Evolutionary conservation across 441 rosid species (phyloP).

Genomic region (Gossypium gossypioides): DNA sequence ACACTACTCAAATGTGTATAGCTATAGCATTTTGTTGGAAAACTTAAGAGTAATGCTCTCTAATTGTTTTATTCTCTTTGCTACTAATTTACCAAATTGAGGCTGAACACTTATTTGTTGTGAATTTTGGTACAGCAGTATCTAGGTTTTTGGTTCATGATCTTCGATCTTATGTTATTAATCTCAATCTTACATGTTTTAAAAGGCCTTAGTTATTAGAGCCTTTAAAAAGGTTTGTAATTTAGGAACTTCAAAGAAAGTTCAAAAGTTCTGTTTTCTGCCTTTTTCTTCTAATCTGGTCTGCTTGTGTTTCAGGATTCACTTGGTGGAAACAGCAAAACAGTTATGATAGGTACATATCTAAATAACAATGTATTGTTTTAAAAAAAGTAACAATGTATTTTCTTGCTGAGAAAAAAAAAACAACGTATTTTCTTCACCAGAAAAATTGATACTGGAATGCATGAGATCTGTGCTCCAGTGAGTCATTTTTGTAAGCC

Average conservation of each 20-base stretch:
- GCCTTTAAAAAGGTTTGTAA: background rate
- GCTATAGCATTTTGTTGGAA: background rate
- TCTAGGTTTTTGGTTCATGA: background rate
- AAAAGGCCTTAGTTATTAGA: background rate
- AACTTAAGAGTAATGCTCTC: background rate
- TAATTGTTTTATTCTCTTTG: background rate
- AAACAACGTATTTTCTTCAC: background rate
- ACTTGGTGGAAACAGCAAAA: conserved; percentile 64
- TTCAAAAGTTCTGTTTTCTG: background rate
- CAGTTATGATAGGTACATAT: conserved; percentile 54
- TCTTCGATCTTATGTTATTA: conserved; percentile 7
- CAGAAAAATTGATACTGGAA: background rate
- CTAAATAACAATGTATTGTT: background rate
- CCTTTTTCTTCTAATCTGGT: conserved; percentile 4
- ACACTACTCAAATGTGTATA: background rate
- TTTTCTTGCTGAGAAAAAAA: background rate
- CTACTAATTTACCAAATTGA: background rate
- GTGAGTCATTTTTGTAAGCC: background rate
- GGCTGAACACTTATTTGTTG: background rate
- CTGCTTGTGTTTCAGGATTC: conserved; percentile 40
- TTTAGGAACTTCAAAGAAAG: conserved; percentile 2
- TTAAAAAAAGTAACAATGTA: background rate
- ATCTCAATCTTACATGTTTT: background rate
- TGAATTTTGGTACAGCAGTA: background rate
- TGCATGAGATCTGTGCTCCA: background rate